These are phyloP conservation scores for Marvania coccoides DNA, from an alignment of 139 green algal species.

Conservation along the genomic window DNA sequence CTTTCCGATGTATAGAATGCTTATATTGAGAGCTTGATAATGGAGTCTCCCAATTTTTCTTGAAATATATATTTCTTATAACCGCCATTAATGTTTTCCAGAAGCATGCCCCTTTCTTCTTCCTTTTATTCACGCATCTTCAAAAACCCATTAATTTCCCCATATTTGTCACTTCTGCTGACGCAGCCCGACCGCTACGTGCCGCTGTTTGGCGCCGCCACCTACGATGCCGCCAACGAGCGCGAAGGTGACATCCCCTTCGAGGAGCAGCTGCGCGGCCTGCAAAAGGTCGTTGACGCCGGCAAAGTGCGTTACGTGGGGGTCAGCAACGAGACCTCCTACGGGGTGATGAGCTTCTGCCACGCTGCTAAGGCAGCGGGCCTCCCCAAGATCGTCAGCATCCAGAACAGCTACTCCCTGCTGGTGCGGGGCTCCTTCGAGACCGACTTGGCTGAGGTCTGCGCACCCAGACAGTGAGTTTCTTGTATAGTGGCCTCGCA, in stretches of 20 bases:
- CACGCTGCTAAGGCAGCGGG: slow-evolving; percentile 37
- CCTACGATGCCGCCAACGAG: slow-evolving; percentile 58
- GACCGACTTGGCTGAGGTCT: slow-evolving; percentile 77
- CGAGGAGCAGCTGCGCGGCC: slow-evolving; percentile 75
- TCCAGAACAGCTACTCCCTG: slow-evolving; percentile 70
- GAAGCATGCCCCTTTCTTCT: neutral
- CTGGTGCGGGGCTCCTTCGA: slow-evolving; percentile 65
- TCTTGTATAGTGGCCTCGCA: neutral
- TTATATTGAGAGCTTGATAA: neutral
- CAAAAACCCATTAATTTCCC: too few relatives aligned
- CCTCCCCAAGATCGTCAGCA: slow-evolving; percentile 69
- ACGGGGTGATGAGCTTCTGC: slow-evolving; percentile 70
- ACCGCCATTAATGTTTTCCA: too few relatives aligned
- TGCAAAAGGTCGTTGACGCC: slow-evolving; percentile 70
- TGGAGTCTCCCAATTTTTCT: too few relatives aligned
- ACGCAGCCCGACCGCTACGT: slow-evolving; percentile 74
- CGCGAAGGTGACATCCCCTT: slow-evolving; percentile 60
- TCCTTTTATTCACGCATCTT: too few relatives aligned
- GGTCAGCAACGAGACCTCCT: slow-evolving; percentile 86
- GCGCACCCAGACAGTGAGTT: slow-evolving; percentile 18
- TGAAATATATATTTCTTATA: too few relatives aligned
- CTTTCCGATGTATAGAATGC: neutral
- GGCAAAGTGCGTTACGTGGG: slow-evolving; percentile 87
- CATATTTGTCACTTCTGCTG: neutral
- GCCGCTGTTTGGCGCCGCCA: slow-evolving; percentile 68